Conservation (phyloP, 2,329 filamentous ascomycete species). For the Cryphonectria japonica region DNA sequence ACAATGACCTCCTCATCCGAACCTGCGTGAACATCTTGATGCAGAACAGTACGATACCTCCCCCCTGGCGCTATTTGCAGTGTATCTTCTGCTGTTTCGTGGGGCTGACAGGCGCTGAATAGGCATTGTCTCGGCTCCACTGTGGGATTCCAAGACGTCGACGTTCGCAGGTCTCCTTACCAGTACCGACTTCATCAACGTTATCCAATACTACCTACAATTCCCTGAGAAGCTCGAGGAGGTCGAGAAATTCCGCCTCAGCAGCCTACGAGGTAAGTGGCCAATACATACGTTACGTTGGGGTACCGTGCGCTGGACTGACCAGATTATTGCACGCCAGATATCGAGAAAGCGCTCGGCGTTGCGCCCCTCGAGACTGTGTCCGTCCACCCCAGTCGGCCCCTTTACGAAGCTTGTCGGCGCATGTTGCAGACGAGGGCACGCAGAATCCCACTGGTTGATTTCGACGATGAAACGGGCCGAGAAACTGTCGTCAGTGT, state of each 20-base stretch:
- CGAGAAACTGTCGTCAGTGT: constrained; percentile 94
- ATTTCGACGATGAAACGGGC: constrained; percentile 91
- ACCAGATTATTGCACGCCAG: constrained; percentile 49
- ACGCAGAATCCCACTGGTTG: constrained; percentile 89
- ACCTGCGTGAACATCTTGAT: constrained; percentile 95
- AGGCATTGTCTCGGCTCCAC: constrained; percentile 96
- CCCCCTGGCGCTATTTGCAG: not conserved
- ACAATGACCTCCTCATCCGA: constrained; percentile 92
- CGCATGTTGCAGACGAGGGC: constrained; percentile 94
- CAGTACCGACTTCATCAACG: constrained; percentile 96
- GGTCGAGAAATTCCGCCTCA: constrained; percentile 91
- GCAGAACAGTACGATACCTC: constrained; percentile 74
- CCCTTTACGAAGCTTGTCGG: constrained; percentile 92
- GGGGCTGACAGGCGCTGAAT: constrained; percentile 19
- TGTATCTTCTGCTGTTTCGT: not conserved
- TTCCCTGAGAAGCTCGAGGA: constrained; percentile 87
- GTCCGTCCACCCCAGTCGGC: constrained; percentile 88
- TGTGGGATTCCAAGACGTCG: constrained; percentile 94
- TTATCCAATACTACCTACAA: constrained; percentile 99
- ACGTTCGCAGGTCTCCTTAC: constrained; percentile 94
- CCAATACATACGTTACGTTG: constrained; percentile 13
- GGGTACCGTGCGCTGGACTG: constrained; percentile 20
- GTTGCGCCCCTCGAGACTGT: constrained; percentile 91
- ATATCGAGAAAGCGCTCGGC: constrained; percentile 93
- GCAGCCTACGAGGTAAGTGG: constrained; percentile 80